Evolutionary conservation across 1,139 yeast species (phyloP).

Genomic region (Kurtzmaniella quercitrusa): DNA sequence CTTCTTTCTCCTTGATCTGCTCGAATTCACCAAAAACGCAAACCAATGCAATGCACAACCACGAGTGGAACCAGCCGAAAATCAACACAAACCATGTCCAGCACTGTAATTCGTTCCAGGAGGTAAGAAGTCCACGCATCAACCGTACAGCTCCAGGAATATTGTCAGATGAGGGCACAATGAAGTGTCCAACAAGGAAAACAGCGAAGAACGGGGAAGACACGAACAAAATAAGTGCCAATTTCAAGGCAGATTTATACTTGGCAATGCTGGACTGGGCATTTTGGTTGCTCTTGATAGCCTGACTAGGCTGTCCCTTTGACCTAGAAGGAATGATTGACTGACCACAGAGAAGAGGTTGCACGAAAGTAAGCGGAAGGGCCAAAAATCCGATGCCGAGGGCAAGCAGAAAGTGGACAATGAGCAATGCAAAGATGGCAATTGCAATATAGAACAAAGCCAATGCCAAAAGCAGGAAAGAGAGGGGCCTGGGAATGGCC

Average conservation of each 20-base stretch:
- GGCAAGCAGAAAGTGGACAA: conserved; percentile 82
- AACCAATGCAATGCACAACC: conserved; percentile 52
- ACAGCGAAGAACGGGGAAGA: conserved; percentile 54
- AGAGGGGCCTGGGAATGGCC: conserved; percentile 16
- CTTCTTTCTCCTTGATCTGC: conserved; percentile 1
- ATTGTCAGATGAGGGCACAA: conserved; percentile 21
- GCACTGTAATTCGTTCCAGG: conserved; percentile 69
- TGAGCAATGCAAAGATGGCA: conserved; percentile 67
- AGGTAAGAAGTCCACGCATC: conserved; percentile 48
- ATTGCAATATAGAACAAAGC: conserved; percentile 63
- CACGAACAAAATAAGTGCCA: conserved; percentile 32
- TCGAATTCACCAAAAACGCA: conserved; percentile 28
- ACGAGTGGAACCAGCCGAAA: conserved; percentile 79
- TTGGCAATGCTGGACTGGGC: conserved; percentile 9
- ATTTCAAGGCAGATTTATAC: conserved; percentile 18
- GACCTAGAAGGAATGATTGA: conserved; percentile 1
- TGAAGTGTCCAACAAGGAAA: conserved; percentile 26
- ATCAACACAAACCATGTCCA: conserved; percentile 85
- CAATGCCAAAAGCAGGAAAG: conserved; percentile 30
- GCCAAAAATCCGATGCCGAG: conserved; percentile 63
- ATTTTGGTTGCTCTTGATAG: conserved; percentile 11
- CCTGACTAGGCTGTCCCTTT: background rate
- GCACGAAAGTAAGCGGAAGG: conserved; percentile 67
- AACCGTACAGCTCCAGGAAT: conserved; percentile 31
- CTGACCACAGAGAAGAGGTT: conserved; percentile 28